These are phyloP conservation scores for Spinacia oleracea DNA, from an alignment of 179 eudicot genomes.

Conservation along the genomic window DNA sequence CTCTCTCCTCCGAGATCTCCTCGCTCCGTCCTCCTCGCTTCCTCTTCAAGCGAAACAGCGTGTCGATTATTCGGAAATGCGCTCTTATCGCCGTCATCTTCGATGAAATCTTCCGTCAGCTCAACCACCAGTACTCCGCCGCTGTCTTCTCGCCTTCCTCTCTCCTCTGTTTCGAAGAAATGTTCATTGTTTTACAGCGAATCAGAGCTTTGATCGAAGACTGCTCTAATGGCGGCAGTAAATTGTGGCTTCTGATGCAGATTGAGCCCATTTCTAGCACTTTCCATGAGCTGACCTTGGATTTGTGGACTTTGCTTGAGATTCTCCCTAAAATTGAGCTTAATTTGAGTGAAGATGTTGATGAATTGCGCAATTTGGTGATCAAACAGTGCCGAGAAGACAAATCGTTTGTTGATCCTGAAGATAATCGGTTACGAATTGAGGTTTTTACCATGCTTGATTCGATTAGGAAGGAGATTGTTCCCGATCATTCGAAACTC, in stretches of 20 bases:
- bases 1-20: constrained; percentile 55
- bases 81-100: constrained; percentile 48
- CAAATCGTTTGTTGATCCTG: constrained; percentile 36
- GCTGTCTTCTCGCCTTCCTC: constrained; percentile 45
- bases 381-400: constrained; percentile 54
- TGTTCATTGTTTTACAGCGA: constrained; percentile 69
- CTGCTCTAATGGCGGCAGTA: constrained; percentile 68
- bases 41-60: constrained; percentile 42
- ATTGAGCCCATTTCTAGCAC: constrained; percentile 39
- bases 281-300: constrained; percentile 63
- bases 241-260: constrained; percentile 68
- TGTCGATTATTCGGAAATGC: constrained; percentile 54
- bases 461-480: constrained; percentile 54
- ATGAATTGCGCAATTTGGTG: constrained; percentile 53
- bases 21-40: constrained; percentile 36
- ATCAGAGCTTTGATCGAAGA: constrained; percentile 61
- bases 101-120: constrained; percentile 50
- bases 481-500: constrained; percentile 55
- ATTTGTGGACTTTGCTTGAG: constrained; percentile 71
- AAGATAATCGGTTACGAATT: constrained; percentile 38
- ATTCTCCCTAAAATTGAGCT: constrained; percentile 60
- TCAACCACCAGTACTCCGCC: neutral
- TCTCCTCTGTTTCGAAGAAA: constrained; percentile 68
- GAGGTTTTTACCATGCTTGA: constrained; percentile 54
- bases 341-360: constrained; percentile 59